Percentiles rank a stretch among this genome's conserved stretches.
Conservation (phyloP, 1,284 basidiomycete species). For the Boletus sp. region DNA sequence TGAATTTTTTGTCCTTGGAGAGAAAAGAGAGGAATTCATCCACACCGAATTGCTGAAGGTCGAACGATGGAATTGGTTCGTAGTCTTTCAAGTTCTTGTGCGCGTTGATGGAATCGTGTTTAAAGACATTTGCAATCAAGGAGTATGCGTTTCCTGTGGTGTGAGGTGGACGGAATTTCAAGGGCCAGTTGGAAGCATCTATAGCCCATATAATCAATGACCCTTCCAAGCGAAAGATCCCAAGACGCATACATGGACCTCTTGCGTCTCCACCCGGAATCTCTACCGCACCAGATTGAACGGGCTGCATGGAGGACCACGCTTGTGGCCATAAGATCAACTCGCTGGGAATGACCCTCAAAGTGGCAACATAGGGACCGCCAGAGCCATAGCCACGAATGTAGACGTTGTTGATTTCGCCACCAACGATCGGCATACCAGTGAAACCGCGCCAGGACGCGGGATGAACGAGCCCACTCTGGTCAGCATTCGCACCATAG, state of each 20-base stretch:
- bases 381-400: constrained; percentile 12
- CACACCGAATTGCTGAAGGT: neutral
- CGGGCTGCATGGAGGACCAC: constrained; percentile 1
- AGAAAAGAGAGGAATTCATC: constrained; percentile 7
- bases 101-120: neutral
- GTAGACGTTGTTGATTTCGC: constrained; percentile 12
- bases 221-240: neutral
- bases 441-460: constrained; percentile 13
- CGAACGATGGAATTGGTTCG: neutral
- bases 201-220: neutral
- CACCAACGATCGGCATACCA: constrained; percentile 13
- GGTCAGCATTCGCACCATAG: constrained; percentile 4
- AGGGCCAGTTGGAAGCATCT: constrained; percentile 6
- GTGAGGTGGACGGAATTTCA: constrained; percentile 11
- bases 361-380: constrained; percentile 6
- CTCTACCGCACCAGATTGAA: constrained; percentile 4
- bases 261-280: neutral
- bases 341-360: constrained; percentile 13
- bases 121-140: constrained; percentile 10
- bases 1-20: neutral
- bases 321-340: constrained; percentile 15
- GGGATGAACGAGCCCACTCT: neutral
- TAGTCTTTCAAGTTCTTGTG: neutral
- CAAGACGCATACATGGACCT: constrained; percentile 5
- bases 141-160: constrained; percentile 4